Base-by-base conservation (phyloP, 768 basidiomycete species). In the Phanerochaete carnosa region DNA sequence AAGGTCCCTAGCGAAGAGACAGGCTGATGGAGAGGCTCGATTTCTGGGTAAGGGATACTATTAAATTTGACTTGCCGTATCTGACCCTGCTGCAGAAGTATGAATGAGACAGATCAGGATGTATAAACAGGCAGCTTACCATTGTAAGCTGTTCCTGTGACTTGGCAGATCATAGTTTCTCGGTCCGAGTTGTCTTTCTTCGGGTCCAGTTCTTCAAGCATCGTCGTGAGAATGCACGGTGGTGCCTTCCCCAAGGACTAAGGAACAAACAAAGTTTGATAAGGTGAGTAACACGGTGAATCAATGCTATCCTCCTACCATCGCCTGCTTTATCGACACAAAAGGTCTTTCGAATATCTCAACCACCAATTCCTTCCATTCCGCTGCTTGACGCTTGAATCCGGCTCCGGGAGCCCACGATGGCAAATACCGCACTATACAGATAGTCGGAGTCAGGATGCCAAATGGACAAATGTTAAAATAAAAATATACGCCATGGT, bases 151-250 rank as follows among this genome's bases (percentile, higher is more conserved):
- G 60, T 53, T n/a, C 30, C 52, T 35, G 60, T 49, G 12, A 57
- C 63, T 28, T 53, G 29, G 23, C 57, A 39, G 1, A 64, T 55
- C 2, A 55, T 30, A 33, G 55, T 45, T 32, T 55, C 60, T 1
- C 58, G 49, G 3, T 37, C 11, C 13, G 50, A n/a, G 43, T 58
- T 50, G 22, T 30, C 37, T 3, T 32, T 86, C 0, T 85, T 88
- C 64, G 88, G 35, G 37, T 55, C 54, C 23, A 55, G 54, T 9
- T 39, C 25, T 5, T 7, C 22, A 5, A 55, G 54, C 22, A 55
- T 22, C n/a, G 54, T 43, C 11, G 54, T 33, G 4, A 33, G n/a
- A 5, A 55, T 55, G 6, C 37, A 55, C 13, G 54, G 54, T 15
- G 23, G n/a, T 15, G 54, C 54, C 1, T 39, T 26, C 2, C 54